A percentile compares a stretch with the other conserved stretches of the same genome.
Conservation (phyloP, 2,329 filamentous ascomycete genomes). For the Colletotrichum coccodes region DNA sequence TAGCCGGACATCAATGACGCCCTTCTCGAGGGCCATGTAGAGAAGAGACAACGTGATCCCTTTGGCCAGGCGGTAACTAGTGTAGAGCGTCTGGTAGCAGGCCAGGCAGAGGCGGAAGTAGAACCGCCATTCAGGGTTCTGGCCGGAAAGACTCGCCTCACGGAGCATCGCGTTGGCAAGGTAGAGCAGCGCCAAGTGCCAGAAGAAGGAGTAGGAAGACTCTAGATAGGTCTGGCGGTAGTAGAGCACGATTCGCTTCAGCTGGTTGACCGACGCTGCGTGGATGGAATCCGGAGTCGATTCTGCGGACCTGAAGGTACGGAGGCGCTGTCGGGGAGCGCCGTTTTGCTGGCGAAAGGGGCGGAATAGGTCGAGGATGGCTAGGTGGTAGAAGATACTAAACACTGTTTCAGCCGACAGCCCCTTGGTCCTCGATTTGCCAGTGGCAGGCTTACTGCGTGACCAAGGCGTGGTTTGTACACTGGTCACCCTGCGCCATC, state of each 20-base stretch:
- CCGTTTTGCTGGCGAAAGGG: constrained; percentile 36
- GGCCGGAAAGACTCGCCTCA: constrained; percentile 18
- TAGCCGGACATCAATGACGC: constrained; percentile 40
- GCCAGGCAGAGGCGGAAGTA: constrained; percentile 51
- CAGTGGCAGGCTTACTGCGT: constrained; percentile 44
- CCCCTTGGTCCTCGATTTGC: background rate
- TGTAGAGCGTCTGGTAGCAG: constrained; percentile 46
- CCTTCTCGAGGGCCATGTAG: constrained; percentile 46
- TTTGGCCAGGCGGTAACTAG: constrained; percentile 47
- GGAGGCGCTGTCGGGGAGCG: constrained; percentile 25
- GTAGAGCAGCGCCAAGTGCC: constrained; percentile 51
- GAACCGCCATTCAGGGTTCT: constrained; percentile 41
- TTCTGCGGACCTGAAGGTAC: constrained; percentile 42
- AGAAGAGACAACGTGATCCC: constrained; percentile 46
- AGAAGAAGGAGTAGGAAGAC: constrained; percentile 49
- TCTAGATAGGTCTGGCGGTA: constrained; percentile 44
- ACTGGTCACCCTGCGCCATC: constrained; percentile 39
- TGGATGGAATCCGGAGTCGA: constrained; percentile 43
- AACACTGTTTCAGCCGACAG: background rate
- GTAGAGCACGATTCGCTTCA: constrained; percentile 49
- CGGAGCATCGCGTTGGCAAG: constrained; percentile 48
- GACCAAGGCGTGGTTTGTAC: constrained; percentile 44
- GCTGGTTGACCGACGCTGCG: constrained; percentile 46
- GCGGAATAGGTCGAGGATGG: constrained; percentile 47
- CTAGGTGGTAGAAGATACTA: constrained; percentile 51